Percentiles rank a stretch among this genome's conserved stretches.
Conservation (phyloP, 2,329 filamentous ascomycete species). For the Fusarium acutatum region DNA sequence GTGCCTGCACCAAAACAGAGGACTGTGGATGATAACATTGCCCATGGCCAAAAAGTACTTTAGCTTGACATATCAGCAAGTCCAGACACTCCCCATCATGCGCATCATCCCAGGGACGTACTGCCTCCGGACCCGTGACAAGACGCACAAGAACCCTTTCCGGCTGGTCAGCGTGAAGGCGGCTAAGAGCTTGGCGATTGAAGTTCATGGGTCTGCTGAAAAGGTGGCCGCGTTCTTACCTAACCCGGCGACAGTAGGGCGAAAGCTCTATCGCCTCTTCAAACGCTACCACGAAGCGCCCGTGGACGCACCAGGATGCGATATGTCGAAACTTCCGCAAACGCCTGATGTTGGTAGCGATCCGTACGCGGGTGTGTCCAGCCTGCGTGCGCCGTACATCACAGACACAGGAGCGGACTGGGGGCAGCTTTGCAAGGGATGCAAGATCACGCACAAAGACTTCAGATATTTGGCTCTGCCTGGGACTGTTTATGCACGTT, state of each 20-base stretch:
- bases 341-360: accelerated
- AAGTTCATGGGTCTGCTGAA: not conserved
- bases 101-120: not conserved
- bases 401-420: not conserved
- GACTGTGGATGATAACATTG: not conserved
- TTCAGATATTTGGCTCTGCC: not conserved
- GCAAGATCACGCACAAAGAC: not conserved
- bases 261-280: accelerated
- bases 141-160: accelerated
- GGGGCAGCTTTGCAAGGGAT: not conserved
- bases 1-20: not conserved
- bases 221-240: not conserved
- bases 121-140: accelerated
- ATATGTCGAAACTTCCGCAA: not conserved
- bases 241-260: accelerated
- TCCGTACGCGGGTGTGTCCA: not conserved
- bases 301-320: not conserved
- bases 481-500: not conserved
- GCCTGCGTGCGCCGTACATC: not conserved
- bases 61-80: not conserved
- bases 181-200: accelerated
- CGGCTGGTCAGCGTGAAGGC: not conserved
- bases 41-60: not conserved
- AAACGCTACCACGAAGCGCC: not conserved
- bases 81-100: not conserved